Evolutionary conservation across 306 rosid species (phyloP).

Genomic region (Cucurbita pepo): DNA sequence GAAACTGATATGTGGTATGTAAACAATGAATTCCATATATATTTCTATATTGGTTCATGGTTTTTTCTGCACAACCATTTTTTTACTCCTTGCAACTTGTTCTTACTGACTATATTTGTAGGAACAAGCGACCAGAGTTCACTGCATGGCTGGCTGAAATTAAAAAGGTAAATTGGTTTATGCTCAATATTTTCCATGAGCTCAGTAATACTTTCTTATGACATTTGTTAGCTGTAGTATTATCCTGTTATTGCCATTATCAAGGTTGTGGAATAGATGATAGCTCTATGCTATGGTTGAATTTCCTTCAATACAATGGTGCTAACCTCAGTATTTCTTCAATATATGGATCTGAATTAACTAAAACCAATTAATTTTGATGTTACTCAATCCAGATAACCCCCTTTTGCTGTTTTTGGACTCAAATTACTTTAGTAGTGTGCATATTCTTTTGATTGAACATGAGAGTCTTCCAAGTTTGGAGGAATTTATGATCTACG

Average conservation of each 20-base stretch:
- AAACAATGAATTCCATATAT: not conserved
- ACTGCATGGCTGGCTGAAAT: constrained; percentile 96
- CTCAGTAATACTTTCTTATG: not conserved
- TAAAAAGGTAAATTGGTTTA: constrained; percentile 43
- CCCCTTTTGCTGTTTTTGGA: not conserved
- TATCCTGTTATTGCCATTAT: not conserved
- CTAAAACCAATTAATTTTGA: not conserved
- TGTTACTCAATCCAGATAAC: not conserved
- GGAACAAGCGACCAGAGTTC: constrained; percentile 95
- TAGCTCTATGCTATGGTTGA: not conserved
- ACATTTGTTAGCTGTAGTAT: not conserved
- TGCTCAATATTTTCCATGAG: not conserved
- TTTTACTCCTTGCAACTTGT: not conserved
- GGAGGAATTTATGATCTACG: not conserved
- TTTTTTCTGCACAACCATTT: not conserved
- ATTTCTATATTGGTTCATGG: not conserved
- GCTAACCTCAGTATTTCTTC: not conserved
- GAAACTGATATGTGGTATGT: constrained; percentile 98
- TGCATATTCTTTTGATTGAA: not conserved
- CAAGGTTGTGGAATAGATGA: not conserved
- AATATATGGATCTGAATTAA: not conserved
- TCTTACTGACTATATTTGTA: constrained; percentile 20
- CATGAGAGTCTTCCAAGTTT: not conserved
- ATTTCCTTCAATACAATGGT: not conserved
- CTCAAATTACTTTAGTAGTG: not conserved